phyloP scores from a whole-genome alignment of 345 rosid genomes.

The Murraya paniculata region DNA sequence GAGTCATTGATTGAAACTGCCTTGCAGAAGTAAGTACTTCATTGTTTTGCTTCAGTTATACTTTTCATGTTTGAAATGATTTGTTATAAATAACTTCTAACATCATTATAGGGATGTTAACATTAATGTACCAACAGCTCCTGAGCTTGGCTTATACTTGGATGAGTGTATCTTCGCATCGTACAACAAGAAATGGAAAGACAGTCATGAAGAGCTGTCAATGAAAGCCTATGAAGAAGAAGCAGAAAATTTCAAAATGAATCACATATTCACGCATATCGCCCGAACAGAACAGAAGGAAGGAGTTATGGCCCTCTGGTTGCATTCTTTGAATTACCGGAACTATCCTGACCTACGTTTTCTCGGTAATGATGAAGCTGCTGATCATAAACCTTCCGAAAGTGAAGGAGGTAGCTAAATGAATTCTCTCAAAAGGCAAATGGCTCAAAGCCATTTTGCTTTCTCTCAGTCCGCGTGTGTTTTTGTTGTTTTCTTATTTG shows the following conservation, averaged over 20 bases:
- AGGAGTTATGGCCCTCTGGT: conserved; percentile 81
- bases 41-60: not conserved
- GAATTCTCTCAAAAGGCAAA: not conserved
- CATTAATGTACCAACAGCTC: conserved; percentile 82
- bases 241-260: conserved; percentile 80
- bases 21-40: conserved; percentile 56
- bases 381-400: not conserved
- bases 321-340: conserved; percentile 85
- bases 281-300: conserved; percentile 78
- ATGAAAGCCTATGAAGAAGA: conserved; percentile 70
- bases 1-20: conserved; percentile 68
- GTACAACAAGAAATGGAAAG: conserved; percentile 77
- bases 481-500: conserved; percentile 1
- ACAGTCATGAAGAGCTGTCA: conserved; percentile 79
- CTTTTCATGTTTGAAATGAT: not conserved
- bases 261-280: conserved; percentile 77
- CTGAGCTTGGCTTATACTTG: conserved; percentile 95
- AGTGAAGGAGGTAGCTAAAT: conserved; percentile 1
- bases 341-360: conserved; percentile 68
- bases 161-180: conserved; percentile 90
- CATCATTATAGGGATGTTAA: conserved; percentile 53
- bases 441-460: not conserved
- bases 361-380: not conserved
- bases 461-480: not conserved
- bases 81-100: not conserved